Evolutionary conservation across 78 protist species (phyloP).

Genomic region (Acrasis kona): DNA sequence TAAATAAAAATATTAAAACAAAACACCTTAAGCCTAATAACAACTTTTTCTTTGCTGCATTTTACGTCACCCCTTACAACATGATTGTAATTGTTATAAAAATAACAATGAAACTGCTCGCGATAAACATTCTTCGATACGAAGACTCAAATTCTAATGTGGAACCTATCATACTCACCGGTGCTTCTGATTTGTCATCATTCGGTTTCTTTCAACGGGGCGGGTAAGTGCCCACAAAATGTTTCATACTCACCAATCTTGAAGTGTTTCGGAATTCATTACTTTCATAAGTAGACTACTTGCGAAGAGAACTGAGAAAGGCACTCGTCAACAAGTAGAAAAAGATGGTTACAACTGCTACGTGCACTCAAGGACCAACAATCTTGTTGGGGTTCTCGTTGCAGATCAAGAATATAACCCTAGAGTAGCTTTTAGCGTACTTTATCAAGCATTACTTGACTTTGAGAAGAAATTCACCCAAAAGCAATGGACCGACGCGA

Average conservation of each 20-base stretch:
- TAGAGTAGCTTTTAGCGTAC: slow-evolving; percentile 38
- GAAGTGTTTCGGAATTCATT: slow-evolving; percentile 8
- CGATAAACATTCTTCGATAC: too few species aligned
- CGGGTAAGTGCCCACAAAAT: too few species aligned
- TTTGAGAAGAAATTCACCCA: not conserved
- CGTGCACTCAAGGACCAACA: not conserved
- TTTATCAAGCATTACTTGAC: not conserved
- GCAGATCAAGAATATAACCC: slow-evolving; percentile 15
- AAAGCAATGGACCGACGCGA: slow-evolving; percentile 11
- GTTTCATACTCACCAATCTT: too few species aligned
- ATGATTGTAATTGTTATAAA: too few species aligned
- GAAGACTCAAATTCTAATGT: too few species aligned
- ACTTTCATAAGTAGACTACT: slow-evolving; percentile 14
- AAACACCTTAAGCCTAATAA: too few species aligned
- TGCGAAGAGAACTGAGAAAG: slow-evolving; percentile 2
- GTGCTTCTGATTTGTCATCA: slow-evolving; percentile 7
- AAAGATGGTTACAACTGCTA: slow-evolving; percentile 4
- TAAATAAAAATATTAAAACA: too few species aligned
- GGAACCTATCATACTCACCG: slow-evolving; percentile 6
- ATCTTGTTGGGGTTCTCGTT: not conserved
- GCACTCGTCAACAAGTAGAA: not conserved
- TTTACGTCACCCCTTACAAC: too few species aligned
- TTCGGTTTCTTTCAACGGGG: slow-evolving; percentile 25
- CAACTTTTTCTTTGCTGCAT: too few species aligned
- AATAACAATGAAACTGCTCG: too few species aligned